Conservation (phyloP, 2,329 filamentous ascomycete genomes). For the Botrytis tulipae region DNA sequence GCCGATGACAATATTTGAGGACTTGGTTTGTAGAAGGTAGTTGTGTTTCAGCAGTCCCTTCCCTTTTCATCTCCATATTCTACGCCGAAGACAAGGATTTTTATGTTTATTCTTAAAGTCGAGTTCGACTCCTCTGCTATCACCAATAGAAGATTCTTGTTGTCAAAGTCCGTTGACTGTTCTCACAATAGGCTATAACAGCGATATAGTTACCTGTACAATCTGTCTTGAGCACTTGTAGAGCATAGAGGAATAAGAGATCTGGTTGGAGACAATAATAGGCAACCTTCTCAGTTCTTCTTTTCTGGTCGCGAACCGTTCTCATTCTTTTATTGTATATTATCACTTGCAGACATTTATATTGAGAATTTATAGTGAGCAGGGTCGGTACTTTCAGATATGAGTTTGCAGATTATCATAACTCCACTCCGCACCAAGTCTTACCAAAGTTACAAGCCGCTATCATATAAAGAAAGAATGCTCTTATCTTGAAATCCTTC, state of each 20-base stretch:
- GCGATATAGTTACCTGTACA: rapidly evolving
- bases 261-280: neutral
- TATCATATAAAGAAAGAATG: neutral
- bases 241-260: neutral
- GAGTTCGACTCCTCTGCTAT: neutral
- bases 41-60: neutral
- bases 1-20: neutral
- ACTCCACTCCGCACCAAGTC: neutral
- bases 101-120: rapidly evolving
- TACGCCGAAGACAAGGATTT: rapidly evolving
- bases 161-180: neutral
- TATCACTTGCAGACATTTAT: neutral
- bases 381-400: rapidly evolving
- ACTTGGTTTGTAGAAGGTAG: neutral
- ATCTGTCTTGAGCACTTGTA: neutral
- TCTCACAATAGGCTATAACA: neutral
- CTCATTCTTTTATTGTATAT: rapidly evolving
- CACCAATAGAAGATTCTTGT: neutral
- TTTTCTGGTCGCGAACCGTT: rapidly evolving
- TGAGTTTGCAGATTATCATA: too few species aligned
- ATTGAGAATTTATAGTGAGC: neutral
- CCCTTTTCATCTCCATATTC: neutral
- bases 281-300: neutral
- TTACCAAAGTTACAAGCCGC: rapidly evolving
- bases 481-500: neutral